phyloP scores from a whole-genome alignment of 176 grass and related monocot species.

The Rhynchospora pubera region DNA sequence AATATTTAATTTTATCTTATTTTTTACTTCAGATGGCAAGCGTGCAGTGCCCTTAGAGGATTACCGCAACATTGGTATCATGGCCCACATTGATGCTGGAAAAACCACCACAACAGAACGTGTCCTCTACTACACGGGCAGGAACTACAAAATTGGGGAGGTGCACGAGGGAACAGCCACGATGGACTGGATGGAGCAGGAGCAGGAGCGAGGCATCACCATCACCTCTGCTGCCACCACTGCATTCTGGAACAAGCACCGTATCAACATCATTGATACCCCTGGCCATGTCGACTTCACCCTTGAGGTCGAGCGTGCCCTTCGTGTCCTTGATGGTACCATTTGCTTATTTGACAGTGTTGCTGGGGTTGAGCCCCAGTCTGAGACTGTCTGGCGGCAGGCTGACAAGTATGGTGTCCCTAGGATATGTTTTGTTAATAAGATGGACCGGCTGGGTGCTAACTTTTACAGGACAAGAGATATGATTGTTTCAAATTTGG shows the following conservation, averaged over 20 bases:
- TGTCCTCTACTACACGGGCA: slow-evolving; percentile 90
- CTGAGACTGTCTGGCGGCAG: slow-evolving; percentile 98
- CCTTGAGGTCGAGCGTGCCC: slow-evolving; percentile 94
- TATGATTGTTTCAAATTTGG: slow-evolving; percentile 94
- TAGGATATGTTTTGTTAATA: slow-evolving; percentile 95
- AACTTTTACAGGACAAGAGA: slow-evolving; percentile 97
- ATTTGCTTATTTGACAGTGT: slow-evolving; percentile 99
- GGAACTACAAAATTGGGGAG: slow-evolving; percentile 97
- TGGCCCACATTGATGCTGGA: slow-evolving; percentile 98
- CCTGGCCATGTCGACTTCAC: slow-evolving; percentile 98
- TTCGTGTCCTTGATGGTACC: slow-evolving; percentile 88
- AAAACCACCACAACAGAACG: slow-evolving; percentile 99
- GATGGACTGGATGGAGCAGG: slow-evolving; percentile 99
- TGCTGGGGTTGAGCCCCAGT: slow-evolving; percentile 95
- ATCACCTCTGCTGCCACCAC: slow-evolving; percentile 98
- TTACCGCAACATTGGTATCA: slow-evolving; percentile 98
- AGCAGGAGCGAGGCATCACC: slow-evolving; percentile 94
- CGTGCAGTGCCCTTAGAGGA: slow-evolving; percentile 56
- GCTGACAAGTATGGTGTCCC: slow-evolving; percentile 97
- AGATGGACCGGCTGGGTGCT: slow-evolving; percentile 94
- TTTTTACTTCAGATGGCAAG: slow-evolving; percentile 25
- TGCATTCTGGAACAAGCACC: slow-evolving; percentile 93
- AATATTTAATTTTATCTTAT: slow-evolving; percentile 16
- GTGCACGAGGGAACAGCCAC: slow-evolving; percentile 96
- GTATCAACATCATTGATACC: slow-evolving; percentile 97